These are phyloP conservation scores for Cytospora leucostoma DNA, from an alignment of 2,329 filamentous ascomycete genomes.

Conservation along the genomic window DNA sequence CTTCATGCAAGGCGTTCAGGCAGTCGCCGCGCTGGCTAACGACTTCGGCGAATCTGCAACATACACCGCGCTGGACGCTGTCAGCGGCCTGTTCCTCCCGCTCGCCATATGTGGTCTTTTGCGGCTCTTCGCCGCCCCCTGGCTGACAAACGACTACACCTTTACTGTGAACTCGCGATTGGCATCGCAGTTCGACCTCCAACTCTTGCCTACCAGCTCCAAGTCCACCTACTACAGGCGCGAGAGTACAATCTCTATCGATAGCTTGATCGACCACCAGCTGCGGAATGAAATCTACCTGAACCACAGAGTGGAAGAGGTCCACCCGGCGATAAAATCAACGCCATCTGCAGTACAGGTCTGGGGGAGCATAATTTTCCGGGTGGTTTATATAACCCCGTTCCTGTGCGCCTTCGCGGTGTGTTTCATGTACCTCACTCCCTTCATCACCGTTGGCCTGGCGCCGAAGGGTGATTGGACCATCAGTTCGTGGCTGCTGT, in stretches of 20 bases:
- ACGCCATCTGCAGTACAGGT: not conserved
- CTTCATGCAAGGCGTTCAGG: conserved; percentile 1
- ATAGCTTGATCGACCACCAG: not conserved
- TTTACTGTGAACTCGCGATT: not conserved
- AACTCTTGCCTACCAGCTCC: not conserved
- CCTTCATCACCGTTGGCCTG: not conserved
- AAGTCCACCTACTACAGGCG: not conserved
- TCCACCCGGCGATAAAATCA: not conserved
- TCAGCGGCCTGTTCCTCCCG: conserved; percentile 1
- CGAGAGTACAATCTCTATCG: not conserved
- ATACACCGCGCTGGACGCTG: not conserved
- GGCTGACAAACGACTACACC: not conserved
- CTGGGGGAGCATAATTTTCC: conserved; percentile 1
- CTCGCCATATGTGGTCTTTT: not conserved
- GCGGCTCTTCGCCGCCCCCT: conserved; percentile 1
- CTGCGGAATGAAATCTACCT: not conserved
- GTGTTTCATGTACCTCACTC: not conserved
- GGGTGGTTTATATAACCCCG: not conserved
- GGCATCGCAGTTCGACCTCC: not conserved
- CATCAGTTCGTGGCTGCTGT: not conserved
- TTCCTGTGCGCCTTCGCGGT: not conserved
- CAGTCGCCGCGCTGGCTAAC: not conserved
- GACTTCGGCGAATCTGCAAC: not conserved
- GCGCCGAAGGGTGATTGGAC: not conserved
- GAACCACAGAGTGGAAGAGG: not conserved